Conservation (phyloP, 352 stramenopile genomes). For the Pythium myriotylum region DNA sequence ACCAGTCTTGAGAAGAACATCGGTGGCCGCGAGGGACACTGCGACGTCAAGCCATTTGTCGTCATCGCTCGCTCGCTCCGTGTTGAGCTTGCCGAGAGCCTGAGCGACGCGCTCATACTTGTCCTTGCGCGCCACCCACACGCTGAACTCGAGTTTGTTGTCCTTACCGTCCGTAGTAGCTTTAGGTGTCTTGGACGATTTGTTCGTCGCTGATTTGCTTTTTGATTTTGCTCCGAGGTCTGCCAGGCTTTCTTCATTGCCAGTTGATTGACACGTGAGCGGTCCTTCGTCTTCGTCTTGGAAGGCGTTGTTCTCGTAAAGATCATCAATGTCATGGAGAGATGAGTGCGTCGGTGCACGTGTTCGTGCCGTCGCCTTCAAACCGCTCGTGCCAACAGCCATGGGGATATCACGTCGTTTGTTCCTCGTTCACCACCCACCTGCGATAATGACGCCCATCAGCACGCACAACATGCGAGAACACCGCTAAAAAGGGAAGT, state of each 20-base stretch:
- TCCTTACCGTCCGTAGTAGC: conserved; percentile 1
- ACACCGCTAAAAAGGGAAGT: background rate
- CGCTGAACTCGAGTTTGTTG: conserved; percentile 65
- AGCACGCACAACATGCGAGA: too few species aligned
- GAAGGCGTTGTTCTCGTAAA: conserved; percentile 83
- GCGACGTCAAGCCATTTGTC: conserved; percentile 76
- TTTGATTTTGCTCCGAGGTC: conserved; percentile 13
- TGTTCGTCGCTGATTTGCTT: conserved; percentile 16
- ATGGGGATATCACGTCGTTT: background rate
- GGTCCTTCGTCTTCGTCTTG: conserved; percentile 45
- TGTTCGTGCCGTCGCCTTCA: conserved; percentile 5
- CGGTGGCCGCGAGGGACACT: conserved; percentile 73
- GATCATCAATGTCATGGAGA: conserved; percentile 69
- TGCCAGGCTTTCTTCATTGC: conserved; percentile 6
- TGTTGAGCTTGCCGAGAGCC: conserved; percentile 66
- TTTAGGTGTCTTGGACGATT: background rate
- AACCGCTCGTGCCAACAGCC: conserved; percentile 6
- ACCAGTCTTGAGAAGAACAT: conserved; percentile 77
- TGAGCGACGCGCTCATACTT: conserved; percentile 81
- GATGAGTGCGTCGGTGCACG: conserved; percentile 28
- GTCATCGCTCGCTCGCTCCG: conserved; percentile 53
- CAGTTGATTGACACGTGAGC: background rate
- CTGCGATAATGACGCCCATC: too few species aligned
- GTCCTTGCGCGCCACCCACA: conserved; percentile 87
- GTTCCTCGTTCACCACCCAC: too few species aligned